Evolutionary conservation across 1,284 basidiomycete genomes (phyloP).

Genomic region (Trichosporon sp.): DNA sequence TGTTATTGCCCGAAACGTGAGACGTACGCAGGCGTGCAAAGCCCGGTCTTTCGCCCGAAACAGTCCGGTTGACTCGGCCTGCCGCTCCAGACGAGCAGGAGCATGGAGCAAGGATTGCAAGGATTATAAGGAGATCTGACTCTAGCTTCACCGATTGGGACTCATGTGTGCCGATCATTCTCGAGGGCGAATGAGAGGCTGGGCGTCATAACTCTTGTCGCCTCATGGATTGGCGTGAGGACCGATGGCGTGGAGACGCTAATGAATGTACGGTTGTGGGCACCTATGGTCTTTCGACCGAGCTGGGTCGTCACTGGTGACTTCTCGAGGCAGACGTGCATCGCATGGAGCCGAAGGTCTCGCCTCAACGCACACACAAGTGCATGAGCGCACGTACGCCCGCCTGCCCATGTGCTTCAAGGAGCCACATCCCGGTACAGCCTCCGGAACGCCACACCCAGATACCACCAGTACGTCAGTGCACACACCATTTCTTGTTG

Average conservation of each 20-base stretch:
- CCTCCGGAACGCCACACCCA: slow-evolving; percentile 12
- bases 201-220: not conserved
- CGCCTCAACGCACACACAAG: not conserved
- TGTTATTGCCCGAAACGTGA: too few species aligned
- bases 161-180: not conserved
- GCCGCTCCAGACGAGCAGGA: too few species aligned
- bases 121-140: not conserved
- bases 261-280: not conserved
- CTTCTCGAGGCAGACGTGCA: too few species aligned
- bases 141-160: not conserved
- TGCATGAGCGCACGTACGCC: not conserved
- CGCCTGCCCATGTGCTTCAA: not conserved
- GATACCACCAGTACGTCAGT: not conserved
- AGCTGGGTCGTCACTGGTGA: not conserved
- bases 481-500: not conserved
- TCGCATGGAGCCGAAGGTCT: too few species aligned
- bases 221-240: not conserved
- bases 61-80: too few species aligned
- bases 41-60: too few species aligned
- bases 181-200: not conserved
- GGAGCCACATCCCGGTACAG: not conserved
- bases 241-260: not conserved
- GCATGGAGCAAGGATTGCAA: not conserved
- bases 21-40: too few species aligned
- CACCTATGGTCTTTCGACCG: too few species aligned